Evolutionary conservation across 352 stramenopile species (phyloP).

Genomic region (Phytophthora constricta): DNA sequence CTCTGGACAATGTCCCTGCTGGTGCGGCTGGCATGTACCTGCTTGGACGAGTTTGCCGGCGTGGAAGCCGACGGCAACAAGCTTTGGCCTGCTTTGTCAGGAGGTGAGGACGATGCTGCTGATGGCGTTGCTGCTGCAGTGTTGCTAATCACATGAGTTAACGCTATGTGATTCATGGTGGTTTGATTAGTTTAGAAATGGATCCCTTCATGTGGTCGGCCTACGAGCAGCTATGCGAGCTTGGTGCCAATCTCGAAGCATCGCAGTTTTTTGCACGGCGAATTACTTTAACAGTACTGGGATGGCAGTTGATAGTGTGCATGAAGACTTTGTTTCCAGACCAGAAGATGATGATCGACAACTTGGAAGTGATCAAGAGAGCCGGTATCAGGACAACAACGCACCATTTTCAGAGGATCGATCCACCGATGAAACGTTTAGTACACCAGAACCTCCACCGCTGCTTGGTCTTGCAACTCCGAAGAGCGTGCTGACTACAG

Average conservation of each 20-base stretch:
- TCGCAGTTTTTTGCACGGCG: slow-evolving; percentile 63
- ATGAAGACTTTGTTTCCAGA: slow-evolving; percentile 6
- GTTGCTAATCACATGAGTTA: slow-evolving; percentile 7
- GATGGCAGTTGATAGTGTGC: not conserved
- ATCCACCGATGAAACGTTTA: too few relatives aligned
- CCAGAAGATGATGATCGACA: slow-evolving; percentile 17
- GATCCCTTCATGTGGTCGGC: slow-evolving; percentile 93
- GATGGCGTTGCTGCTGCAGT: not conserved
- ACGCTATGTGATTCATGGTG: too few relatives aligned
- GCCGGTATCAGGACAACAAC: slow-evolving; percentile 34
- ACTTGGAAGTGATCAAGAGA: slow-evolving; percentile 18
- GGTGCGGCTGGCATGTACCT: slow-evolving; percentile 93
- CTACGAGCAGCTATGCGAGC: slow-evolving; percentile 93
- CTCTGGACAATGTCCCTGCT: slow-evolving; percentile 56
- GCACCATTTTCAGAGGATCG: slow-evolving; percentile 22
- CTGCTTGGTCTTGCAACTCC: slow-evolving; percentile 35
- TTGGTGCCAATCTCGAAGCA: slow-evolving; percentile 83
- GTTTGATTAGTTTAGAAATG: slow-evolving; percentile 77
- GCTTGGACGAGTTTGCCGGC: slow-evolving; percentile 91
- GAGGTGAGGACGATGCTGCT: slow-evolving; percentile 46
- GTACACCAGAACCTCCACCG: slow-evolving; percentile 37
- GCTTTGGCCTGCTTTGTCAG: slow-evolving; percentile 92
- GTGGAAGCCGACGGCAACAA: slow-evolving; percentile 88
- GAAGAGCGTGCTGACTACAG: slow-evolving; percentile 16
- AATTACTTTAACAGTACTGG: slow-evolving; percentile 52